These are phyloP conservation scores for Inga laurina DNA, from an alignment of 306 rosid genomes.

Conservation along the genomic window DNA sequence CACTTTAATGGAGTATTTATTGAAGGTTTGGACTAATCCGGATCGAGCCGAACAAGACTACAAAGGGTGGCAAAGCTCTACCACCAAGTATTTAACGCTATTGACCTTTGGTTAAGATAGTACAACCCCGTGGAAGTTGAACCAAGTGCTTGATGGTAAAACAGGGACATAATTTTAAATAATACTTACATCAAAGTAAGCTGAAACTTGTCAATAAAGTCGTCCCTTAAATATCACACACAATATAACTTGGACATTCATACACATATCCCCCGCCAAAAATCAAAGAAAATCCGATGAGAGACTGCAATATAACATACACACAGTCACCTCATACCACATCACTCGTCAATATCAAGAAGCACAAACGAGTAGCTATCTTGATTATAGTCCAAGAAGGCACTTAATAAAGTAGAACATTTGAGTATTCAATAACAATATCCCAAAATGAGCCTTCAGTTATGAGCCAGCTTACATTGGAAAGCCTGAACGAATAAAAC, in stretches of 20 bases:
- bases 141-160: not conserved
- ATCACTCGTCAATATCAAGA: not conserved
- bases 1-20: too few species aligned
- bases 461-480: constrained; percentile 65
- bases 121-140: not conserved
- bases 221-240: not conserved
- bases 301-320: not conserved
- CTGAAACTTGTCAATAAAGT: not conserved
- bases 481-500: constrained; percentile 90
- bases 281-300: not conserved
- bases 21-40: too few species aligned
- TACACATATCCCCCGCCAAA: not conserved
- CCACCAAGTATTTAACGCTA: too few species aligned
- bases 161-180: not conserved
- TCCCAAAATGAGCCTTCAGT: constrained; percentile 24
- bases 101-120: not conserved
- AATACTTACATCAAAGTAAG: not conserved
- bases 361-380: constrained; percentile 9
- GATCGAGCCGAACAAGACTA: too few species aligned
- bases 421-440: constrained; percentile 22
- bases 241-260: not conserved
- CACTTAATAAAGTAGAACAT: not conserved
- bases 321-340: not conserved
- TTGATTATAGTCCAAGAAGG: constrained; percentile 18
- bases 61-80: not conserved